phyloP scores from a whole-genome alignment of 805 yeast species.

The Kuraishia floccosa region DNA sequence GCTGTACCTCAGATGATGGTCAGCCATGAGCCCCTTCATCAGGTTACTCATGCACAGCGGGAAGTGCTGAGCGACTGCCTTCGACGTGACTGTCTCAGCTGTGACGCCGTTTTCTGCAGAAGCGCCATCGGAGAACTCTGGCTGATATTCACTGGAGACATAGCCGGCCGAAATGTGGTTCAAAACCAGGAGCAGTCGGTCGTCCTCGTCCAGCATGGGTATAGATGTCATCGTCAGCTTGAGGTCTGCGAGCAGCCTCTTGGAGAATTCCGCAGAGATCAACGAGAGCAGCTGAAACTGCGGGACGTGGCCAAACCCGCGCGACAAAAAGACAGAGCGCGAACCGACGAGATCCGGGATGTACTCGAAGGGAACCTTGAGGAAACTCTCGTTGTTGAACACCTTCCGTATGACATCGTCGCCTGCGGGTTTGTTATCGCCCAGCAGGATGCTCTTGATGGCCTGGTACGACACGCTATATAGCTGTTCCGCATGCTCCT shows the following conservation, averaged over 20 bases:
- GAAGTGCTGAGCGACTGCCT: slow-evolving; percentile 47
- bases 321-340: slow-evolving; percentile 55
- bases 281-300: slow-evolving; percentile 67
- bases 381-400: slow-evolving; percentile 52
- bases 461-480: slow-evolving; percentile 40
- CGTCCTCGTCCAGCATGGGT: slow-evolving; percentile 86
- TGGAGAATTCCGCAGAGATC: slow-evolving; percentile 57
- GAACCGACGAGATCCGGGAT: slow-evolving; percentile 67
- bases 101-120: slow-evolving; percentile 33
- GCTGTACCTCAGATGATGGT: slow-evolving; percentile 67
- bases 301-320: slow-evolving; percentile 80
- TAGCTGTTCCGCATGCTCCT: slow-evolving; percentile 32
- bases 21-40: slow-evolving; percentile 44
- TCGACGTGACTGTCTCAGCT: slow-evolving; percentile 45
- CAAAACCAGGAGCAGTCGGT: slow-evolving; percentile 74
- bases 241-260: slow-evolving; percentile 37
- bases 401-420: slow-evolving; percentile 43
- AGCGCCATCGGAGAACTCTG: slow-evolving; percentile 9
- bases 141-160: slow-evolving; percentile 36
- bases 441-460: slow-evolving; percentile 23
- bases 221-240: slow-evolving; percentile 62
- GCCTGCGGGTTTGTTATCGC: slow-evolving; percentile 18
- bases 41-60: slow-evolving; percentile 75
- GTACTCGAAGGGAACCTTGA: slow-evolving; percentile 79
- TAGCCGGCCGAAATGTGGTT: slow-evolving; percentile 70